phyloP scores from a whole-genome alignment of 2,329 filamentous ascomycete genomes.

The Exophiala lecanii-corni region DNA sequence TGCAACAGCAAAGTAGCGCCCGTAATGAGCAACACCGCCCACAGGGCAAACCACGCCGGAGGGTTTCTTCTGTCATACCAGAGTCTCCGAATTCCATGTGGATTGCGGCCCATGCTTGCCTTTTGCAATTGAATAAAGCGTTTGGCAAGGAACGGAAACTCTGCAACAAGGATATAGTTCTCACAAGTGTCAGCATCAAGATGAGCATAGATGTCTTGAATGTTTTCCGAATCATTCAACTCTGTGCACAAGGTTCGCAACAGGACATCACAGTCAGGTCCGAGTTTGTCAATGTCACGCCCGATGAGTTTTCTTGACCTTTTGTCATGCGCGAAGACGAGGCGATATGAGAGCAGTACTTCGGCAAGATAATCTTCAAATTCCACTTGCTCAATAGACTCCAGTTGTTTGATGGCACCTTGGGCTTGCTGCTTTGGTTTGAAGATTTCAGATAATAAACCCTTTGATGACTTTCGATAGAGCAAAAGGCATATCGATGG shows the following conservation, averaged over 20 bases:
- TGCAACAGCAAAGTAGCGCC: slow-evolving; percentile 3
- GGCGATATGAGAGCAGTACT: slow-evolving; percentile 8
- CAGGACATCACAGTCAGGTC: slow-evolving; percentile 1
- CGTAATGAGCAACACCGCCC: slow-evolving; percentile 8
- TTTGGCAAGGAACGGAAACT: slow-evolving; percentile 8
- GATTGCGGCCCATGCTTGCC: slow-evolving; percentile 6
- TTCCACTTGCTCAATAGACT: slow-evolving; percentile 1
- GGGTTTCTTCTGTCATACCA: slow-evolving; percentile 7
- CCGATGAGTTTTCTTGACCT: slow-evolving; percentile 5
- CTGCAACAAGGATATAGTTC: slow-evolving; percentile 5
- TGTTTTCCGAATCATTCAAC: not conserved
- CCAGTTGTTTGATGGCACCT: not conserved
- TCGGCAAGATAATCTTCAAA: slow-evolving; percentile 6
- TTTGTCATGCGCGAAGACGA: slow-evolving; percentile 5
- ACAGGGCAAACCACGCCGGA: slow-evolving; percentile 7
- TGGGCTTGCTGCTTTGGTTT: slow-evolving; percentile 1
- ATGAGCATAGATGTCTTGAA: not conserved
- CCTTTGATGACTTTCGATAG: slow-evolving; percentile 1
- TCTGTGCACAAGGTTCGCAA: slow-evolving; percentile 3
- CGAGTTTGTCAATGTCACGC: slow-evolving; percentile 1
- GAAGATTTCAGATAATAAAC: slow-evolving; percentile 5
- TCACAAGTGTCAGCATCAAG: slow-evolving; percentile 4
- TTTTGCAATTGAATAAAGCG: slow-evolving; percentile 7
- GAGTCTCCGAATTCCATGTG: slow-evolving; percentile 3
- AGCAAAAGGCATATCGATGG: slow-evolving; percentile 8